A percentile compares a stretch with the other conserved stretches of the same genome.
Evolutionary conservation across 2,329 filamentous ascomycete genomes (phyloP).

Genomic region (Penicillium verrucosum): DNA sequence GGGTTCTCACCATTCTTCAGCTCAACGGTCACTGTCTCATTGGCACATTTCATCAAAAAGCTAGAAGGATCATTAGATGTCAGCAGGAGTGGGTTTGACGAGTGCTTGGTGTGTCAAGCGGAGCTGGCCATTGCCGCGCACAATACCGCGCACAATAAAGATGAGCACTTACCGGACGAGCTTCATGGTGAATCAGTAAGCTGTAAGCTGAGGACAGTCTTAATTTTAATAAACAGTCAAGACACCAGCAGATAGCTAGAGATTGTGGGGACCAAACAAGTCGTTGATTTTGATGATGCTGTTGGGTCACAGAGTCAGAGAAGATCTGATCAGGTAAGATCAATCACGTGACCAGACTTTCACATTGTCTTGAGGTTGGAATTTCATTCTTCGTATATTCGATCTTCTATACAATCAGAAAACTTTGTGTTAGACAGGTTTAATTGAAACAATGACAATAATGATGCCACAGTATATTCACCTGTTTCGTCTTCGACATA

Average conservation of each 20-base stretch:
- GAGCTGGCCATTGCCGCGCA: constrained; percentile 6
- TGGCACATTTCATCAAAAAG: constrained; percentile 98
- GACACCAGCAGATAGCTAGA: constrained; percentile 5
- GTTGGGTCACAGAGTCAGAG: constrained; percentile 22
- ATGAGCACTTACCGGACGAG: constrained; percentile 75
- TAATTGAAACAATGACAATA: neutral
- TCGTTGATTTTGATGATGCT: constrained; percentile 16
- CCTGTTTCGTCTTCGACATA: no score
- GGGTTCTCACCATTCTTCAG: constrained; percentile 80
- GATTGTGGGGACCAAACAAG: constrained; percentile 10
- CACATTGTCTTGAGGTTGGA: neutral
- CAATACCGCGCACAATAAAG: neutral
- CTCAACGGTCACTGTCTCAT: constrained; percentile 97
- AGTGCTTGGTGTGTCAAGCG: constrained; percentile 9
- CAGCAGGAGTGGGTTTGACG: constrained; percentile 13
- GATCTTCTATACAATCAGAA: neutral
- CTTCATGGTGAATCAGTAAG: constrained; percentile 67
- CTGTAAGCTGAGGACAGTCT: neutral
- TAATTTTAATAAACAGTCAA: constrained; percentile 1
- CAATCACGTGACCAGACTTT: constrained; percentile 5
- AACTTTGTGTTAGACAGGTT: no score
- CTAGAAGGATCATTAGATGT: constrained; percentile 49
- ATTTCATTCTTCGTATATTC: neutral
- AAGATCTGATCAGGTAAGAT: constrained; percentile 14
- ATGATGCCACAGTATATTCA: neutral